Conservation (phyloP, 257 asterid genomes). For the Petunia secreta region DNA sequence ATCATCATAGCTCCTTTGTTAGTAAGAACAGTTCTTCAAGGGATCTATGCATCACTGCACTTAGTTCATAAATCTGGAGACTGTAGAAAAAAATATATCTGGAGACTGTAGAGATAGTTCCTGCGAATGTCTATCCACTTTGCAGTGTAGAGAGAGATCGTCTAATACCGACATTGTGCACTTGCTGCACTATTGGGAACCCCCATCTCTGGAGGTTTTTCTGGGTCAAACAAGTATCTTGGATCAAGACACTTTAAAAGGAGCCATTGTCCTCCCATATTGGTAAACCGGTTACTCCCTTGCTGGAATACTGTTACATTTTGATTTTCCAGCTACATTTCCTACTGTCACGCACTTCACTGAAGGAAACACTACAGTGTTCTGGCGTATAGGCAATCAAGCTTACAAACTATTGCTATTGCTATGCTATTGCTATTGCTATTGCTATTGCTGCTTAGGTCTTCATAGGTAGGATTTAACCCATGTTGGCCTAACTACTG, state of each 20-base stretch:
- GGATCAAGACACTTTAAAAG: too few relatives aligned
- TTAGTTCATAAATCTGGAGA: neutral
- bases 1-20: constrained; percentile 13
- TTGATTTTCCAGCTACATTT: neutral
- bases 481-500: neutral
- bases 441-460: neutral
- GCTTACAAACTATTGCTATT: neutral
- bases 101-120: neutral
- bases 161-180: neutral
- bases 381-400: neutral
- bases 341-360: neutral
- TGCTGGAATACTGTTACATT: neutral
- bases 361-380: neutral
- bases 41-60: constrained; percentile 10
- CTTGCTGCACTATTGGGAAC: neutral
- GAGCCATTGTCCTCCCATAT: too few relatives aligned
- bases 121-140: neutral
- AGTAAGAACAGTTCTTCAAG: neutral
- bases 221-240: neutral
- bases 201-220: constrained; percentile 5
- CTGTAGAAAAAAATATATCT: too few relatives aligned
- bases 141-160: neutral
- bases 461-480: neutral
- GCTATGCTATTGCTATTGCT: neutral
- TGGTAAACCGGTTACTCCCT: neutral